phyloP scores from a whole-genome alignment of 2,329 filamentous ascomycete species.

The Aspergillus fumigatus region DNA sequence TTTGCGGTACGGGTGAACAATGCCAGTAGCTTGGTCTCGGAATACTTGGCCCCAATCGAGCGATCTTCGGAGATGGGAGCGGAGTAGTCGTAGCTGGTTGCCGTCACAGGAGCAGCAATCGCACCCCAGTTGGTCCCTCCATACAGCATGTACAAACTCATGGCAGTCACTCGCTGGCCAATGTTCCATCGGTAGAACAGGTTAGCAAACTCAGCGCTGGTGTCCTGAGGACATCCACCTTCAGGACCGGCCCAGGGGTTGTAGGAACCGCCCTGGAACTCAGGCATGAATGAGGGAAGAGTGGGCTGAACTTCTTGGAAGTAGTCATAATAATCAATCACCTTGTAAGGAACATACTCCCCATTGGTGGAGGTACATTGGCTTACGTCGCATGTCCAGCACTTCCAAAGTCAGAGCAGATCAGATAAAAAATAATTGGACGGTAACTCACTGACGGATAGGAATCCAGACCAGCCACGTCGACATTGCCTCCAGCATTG shows the following conservation, averaged over 20 bases:
- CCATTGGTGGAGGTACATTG: conserved; percentile 60
- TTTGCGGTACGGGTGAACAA: conserved; percentile 56
- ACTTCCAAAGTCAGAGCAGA: conserved; percentile 49
- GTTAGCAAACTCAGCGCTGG: conserved; percentile 57
- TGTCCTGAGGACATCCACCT: conserved; percentile 51
- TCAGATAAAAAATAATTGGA: background rate
- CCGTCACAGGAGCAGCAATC: conserved; percentile 54
- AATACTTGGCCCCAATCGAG: conserved; percentile 55
- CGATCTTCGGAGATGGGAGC: conserved; percentile 58
- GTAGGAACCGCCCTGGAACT: conserved; percentile 58
- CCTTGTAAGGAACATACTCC: conserved; percentile 52
- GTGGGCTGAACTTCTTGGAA: conserved; percentile 42
- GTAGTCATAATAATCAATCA: conserved; percentile 45
- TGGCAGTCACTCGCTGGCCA: conserved; percentile 54
- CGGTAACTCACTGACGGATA: conserved; percentile 49
- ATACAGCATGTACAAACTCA: conserved; percentile 62
- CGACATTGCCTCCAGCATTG: conserved; percentile 45
- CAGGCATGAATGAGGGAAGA: conserved; percentile 51
- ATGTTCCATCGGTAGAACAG: conserved; percentile 62
- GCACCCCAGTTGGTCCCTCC: conserved; percentile 63
- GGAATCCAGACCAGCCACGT: conserved; percentile 26
- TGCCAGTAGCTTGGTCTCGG: conserved; percentile 59
- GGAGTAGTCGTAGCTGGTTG: conserved; percentile 61
- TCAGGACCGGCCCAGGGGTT: conserved; percentile 60
- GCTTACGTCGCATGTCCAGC: conserved; percentile 60